phyloP scores from a whole-genome alignment of 176 grass and related monocot species.

The Bothriochloa decipiens region DNA sequence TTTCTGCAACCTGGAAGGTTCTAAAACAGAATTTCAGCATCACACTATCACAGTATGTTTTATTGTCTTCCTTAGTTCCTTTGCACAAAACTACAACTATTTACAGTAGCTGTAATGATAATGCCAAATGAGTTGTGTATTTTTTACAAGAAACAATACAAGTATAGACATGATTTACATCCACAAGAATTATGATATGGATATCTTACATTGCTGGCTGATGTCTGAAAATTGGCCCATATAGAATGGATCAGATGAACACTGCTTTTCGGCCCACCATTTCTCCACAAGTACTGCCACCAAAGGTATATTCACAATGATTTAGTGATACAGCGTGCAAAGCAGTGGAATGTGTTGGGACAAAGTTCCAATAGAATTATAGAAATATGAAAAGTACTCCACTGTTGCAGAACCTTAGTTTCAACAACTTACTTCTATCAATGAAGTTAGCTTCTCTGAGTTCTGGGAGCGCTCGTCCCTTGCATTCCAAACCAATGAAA shows the following conservation, averaged over 20 bases:
- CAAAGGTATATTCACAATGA: constrained; percentile 29
- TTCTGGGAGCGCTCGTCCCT: constrained; percentile 75
- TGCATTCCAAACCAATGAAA: constrained; percentile 96
- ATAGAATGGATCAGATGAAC: constrained; percentile 83
- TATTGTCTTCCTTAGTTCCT: neutral
- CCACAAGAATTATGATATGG: constrained; percentile 16
- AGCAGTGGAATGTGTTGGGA: neutral
- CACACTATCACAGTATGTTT: neutral
- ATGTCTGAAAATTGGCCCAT: constrained; percentile 97
- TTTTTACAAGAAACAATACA: constrained; percentile 19
- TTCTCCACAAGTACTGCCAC: constrained; percentile 81
- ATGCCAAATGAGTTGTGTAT: neutral
- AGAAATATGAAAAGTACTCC: constrained; percentile 8
- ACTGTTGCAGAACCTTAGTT: constrained; percentile 26
- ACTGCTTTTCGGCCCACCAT: constrained; percentile 66
- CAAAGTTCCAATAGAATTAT: constrained; percentile 2
- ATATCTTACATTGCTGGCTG: constrained; percentile 82
- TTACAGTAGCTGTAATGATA: constrained; percentile 15
- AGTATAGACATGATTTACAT: constrained; percentile 27
- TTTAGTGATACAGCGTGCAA: constrained; percentile 31
- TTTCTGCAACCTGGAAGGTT: constrained; percentile 5
- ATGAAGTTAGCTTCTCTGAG: constrained; percentile 66
- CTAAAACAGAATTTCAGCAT: constrained; percentile 16
- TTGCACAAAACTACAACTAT: constrained; percentile 20
- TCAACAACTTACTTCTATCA: constrained; percentile 73